These are phyloP conservation scores for Ophiostoma sp. DNA, from an alignment of 2,329 filamentous ascomycete genomes.

Conservation along the genomic window DNA sequence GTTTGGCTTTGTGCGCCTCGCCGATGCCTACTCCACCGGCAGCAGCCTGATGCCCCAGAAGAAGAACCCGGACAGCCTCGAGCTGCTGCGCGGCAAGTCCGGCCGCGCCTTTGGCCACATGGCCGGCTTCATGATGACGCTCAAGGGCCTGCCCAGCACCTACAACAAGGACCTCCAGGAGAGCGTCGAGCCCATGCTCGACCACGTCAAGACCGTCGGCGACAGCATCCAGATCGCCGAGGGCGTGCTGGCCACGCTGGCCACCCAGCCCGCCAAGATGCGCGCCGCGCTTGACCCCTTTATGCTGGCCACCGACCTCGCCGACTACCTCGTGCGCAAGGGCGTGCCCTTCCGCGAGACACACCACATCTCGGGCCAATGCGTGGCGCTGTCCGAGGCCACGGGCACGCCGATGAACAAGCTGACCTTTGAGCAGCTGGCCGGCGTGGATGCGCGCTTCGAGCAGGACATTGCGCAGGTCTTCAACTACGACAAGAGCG, in stretches of 20 bases:
- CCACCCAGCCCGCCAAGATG: conserved; percentile 69
- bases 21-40: conserved; percentile 75
- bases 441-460: conserved; percentile 63
- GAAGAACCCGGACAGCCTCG: conserved; percentile 72
- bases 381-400: conserved; percentile 68
- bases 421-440: conserved; percentile 60
- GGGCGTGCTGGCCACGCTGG: conserved; percentile 70
- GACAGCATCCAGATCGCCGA: conserved; percentile 80
- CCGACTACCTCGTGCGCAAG: conserved; percentile 62
- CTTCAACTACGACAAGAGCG: conserved; percentile 77
- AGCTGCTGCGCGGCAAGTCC: conserved; percentile 67
- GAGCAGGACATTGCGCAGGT: conserved; percentile 63
- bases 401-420: conserved; percentile 64
- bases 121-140: conserved; percentile 71
- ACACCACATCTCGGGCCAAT: conserved; percentile 71
- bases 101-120: conserved; percentile 75
- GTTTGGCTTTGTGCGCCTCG: conserved; percentile 69
- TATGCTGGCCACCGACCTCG: conserved; percentile 73
- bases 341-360: conserved; percentile 78
- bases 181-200: conserved; percentile 77
- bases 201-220: conserved; percentile 73
- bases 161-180: conserved; percentile 96
- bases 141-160: conserved; percentile 66
- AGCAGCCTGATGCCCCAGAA: conserved; percentile 76
- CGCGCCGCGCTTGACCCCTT: conserved; percentile 69